Base-by-base conservation (phyloP, 768 basidiomycete species). In the Boletellus ananas region DNA sequence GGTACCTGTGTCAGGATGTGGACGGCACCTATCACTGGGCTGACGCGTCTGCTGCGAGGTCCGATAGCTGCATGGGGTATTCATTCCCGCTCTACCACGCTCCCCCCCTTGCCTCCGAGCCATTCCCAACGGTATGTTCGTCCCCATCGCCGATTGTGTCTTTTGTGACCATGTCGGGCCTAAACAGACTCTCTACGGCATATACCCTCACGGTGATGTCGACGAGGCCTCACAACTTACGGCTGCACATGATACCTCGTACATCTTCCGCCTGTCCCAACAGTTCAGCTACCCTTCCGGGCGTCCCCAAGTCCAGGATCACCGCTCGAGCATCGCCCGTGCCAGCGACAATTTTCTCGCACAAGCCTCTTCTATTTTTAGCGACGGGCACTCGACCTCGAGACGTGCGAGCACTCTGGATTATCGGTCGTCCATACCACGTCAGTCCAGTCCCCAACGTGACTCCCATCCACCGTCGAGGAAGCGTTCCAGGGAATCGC, bases 331-430 rank as follows among this genome's bases (percentile, higher is more conserved):
- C 45, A 69, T 67, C 5, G 66, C 66, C 34, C 64, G 62, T 20
- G 68, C 62, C 4, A 68, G 68, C 49, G 66, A 68, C 53, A 58
- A 50, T 33, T 68, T 68, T 55, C 66, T 66, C 25, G 57, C 66
- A 25, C 64, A 66, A 45, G 68, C 52, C 18, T 68, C 68, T 0
- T 64, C 66, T 6, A 55, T 70, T 47, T 64, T 63, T 40, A 62
- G 54, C 18, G 66, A 59, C 14, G 58, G 58, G 4, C 50, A 57
- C 48, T 53, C 59, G 20, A 36, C 57, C 43, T 47, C 46, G 39
- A 60, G 57, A 50, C 59, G 55, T 39, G 54, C 38, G 40, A 47
- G 47, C 31, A 47, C 50, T 17, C 18, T 64, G 35, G 62, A 62
- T 11, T 57, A 56, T 45, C 51, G 48, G 8, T 31, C 54, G 17